Conservation (phyloP, 345 rosid species). For the Chamaenerion angustifolium region DNA sequence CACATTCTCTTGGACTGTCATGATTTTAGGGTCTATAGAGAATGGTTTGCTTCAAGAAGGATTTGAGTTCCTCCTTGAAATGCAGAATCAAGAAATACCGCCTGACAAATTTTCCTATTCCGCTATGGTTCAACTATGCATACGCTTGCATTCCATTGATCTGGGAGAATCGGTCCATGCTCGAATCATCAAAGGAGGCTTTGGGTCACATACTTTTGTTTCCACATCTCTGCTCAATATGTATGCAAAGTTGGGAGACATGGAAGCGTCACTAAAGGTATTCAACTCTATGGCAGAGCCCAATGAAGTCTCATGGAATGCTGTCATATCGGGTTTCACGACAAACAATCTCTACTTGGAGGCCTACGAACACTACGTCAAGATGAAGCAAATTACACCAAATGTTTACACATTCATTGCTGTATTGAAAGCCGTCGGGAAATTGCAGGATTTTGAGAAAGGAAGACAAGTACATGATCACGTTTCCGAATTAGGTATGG, state of each 20-base stretch:
- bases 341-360: constrained; percentile 21
- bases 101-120: constrained; percentile 29
- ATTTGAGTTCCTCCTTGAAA: constrained; percentile 14
- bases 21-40: constrained; percentile 26
- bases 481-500: constrained; percentile 19
- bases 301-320: constrained; percentile 31
- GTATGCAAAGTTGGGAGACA: constrained; percentile 30
- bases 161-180: constrained; percentile 25
- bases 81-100: constrained; percentile 13
- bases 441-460: constrained; percentile 18
- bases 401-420: constrained; percentile 19
- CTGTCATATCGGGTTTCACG: constrained; percentile 29
- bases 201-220: constrained; percentile 16
- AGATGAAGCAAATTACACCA: constrained; percentile 16
- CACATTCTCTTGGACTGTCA: constrained; percentile 33
- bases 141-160: constrained; percentile 21
- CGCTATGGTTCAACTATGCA: constrained; percentile 22
- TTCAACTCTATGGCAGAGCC: constrained; percentile 19
- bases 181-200: constrained; percentile 21
- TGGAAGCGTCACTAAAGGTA: constrained; percentile 19
- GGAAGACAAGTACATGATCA: constrained; percentile 15
- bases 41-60: constrained; percentile 20
- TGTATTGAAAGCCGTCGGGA: constrained; percentile 27
- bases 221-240: constrained; percentile 28
- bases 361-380: constrained; percentile 21